These are phyloP conservation scores for Cyclotella cryptica DNA, from an alignment of 108 stramenopile genomes.

Conservation along the genomic window DNA sequence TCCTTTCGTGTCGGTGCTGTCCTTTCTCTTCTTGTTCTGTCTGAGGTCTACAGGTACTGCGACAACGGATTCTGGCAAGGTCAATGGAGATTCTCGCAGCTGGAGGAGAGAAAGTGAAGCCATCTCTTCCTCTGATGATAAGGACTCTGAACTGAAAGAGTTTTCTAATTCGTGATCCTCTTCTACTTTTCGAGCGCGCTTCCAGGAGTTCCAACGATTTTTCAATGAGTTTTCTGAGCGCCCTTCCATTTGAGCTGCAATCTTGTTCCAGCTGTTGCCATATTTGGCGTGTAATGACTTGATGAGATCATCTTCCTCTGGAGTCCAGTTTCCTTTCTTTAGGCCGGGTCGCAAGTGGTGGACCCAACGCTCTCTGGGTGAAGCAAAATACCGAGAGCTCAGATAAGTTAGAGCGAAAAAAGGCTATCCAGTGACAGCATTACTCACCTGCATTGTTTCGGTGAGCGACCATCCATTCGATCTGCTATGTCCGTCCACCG, in stretches of 20 bases:
- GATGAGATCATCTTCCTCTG: slow-evolving; percentile 69
- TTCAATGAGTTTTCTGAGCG: slow-evolving; percentile 30
- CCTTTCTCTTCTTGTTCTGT: slow-evolving; percentile 2
- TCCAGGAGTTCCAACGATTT: slow-evolving; percentile 24
- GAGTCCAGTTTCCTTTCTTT: slow-evolving; percentile 70
- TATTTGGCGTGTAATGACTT: slow-evolving; percentile 45
- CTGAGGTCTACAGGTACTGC: neutral
- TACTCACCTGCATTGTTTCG: neutral
- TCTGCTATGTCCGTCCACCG: slow-evolving; percentile 6
- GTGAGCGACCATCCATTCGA: neutral
- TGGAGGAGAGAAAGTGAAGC: neutral
- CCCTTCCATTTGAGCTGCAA: slow-evolving; percentile 45
- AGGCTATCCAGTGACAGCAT: neutral
- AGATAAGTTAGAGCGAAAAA: neutral
- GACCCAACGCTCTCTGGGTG: slow-evolving; percentile 78
- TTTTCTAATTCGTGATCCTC: neutral
- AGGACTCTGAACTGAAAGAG: neutral
- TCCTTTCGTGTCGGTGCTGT: neutral
- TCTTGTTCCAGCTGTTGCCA: slow-evolving; percentile 76
- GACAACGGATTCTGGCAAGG: neutral
- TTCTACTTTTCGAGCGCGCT: neutral
- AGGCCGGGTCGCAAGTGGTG: slow-evolving; percentile 85
- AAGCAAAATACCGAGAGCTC: neutral
- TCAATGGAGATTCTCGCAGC: neutral
- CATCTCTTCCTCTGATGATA: slow-evolving; percentile 11